Base-by-base conservation (phyloP, 148 eudicot species). In the Cornus florida region DNA sequence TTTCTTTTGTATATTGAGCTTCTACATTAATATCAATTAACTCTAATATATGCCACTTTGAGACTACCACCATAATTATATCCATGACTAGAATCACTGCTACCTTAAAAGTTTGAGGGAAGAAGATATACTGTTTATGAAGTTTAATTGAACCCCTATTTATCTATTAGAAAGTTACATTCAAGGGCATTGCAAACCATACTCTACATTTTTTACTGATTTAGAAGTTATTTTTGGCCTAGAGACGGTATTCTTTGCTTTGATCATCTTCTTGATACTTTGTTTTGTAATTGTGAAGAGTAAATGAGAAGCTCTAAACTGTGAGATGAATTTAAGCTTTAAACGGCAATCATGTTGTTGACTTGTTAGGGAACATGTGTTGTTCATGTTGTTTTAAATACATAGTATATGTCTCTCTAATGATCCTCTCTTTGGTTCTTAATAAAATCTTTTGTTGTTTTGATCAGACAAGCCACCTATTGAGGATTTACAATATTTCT, bases 381-480 rank as follows among this genome's bases (percentile, higher is more conserved):
- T 16, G 20, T 20, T 32, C 67, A 10, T 67, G 2, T 53, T 48
- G 48, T 53, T 77, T 77, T 24, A 22, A 31, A 23, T 72, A 16
- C 12, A 4, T 7, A 48, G 6, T 16, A 31, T 23, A 32, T 32
- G 32, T 53, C 12, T 12, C 12, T 12, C 39, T 77, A 20, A 33
- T 12, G 50, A 53, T 78, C 38, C 24, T 57, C 57, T 39, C 57
- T 50, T 77, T 13, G 62, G 6, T 38, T 70, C 17, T 22, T 35
- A 5, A 12, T 46, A 64, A 10, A 59, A 1, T 35, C 6, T 33
- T 43, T 67, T 41, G 14, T 66, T 73, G 76, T 72, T n/a, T 83
- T 83, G 74, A 32, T 71, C 85, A 96, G 99, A 92, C 84, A 96
- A 93, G 88, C 99, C 99, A 31, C 99, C 99, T n/a, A 90, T 96